Evolutionary conservation across 805 yeast species (phyloP), one percentile per base, ranked within the genome.

Genomic region (Zygotorulaspora chibaensis): DNA sequence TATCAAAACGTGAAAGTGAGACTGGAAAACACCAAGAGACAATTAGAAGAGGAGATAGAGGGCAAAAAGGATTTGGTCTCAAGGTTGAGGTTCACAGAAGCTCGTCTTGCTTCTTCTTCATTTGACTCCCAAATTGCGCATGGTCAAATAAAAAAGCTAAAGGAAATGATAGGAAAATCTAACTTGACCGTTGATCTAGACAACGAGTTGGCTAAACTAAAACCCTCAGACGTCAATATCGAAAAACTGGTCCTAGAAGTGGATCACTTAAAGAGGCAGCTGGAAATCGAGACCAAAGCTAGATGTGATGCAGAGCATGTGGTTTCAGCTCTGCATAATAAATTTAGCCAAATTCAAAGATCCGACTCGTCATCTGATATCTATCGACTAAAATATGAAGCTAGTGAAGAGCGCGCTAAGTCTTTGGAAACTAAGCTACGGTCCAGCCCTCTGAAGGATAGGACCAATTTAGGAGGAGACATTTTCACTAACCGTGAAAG

Each of bases 81-180:
- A 37, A 87, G 83, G 48, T 57, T 83, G 42, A 72, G 74, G 27
- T 66, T 83, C 54, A 63, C 85, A 11, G 84, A 82, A 52, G 76
- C 82, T 1, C 73, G 86, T 54, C 60, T 81, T n/a, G 82, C 84
- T 2, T 72, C 83, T n/a, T 83, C 80, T 40, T 72, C 81, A 6
- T 77, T 77, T 50, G 84, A 80, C 44, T 77, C 74, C 48, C 80
- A 76, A 56, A 76, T 67, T 41, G 57, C 72, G 50, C 70, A 65
- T 37, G 72, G 75, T 10, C 73, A 72, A 36, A 43, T 78, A 3
- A 66, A 67, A 27, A 72, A 68, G 35, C 42, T 74, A 25, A 64
- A 61, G 39, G 51, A 62, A 47, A 47, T 64, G 25, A 42, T 68
- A 6, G 43, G 43, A 17, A 40, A 55, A 20, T 42, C 65, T 33